Base-by-base conservation (phyloP, 2,329 filamentous ascomycete genomes). In the Myotisia sp. region DNA sequence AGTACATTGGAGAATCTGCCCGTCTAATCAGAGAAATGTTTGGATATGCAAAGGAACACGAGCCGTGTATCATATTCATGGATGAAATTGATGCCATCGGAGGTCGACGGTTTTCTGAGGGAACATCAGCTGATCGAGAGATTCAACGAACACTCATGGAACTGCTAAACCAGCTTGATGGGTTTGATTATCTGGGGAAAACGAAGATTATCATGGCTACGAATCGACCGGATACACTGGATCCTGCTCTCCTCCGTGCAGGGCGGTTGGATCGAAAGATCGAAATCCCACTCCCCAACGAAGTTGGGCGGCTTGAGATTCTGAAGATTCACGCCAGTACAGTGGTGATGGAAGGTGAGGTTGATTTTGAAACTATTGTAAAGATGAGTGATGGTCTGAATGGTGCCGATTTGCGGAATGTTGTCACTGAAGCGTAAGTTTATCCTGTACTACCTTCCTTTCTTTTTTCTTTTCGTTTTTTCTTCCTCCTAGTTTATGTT, bases 171-270 rank as follows among this genome's bases (percentile, higher is more conserved):
- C 90, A 98, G 61, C 75, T 98, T 35, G 90, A 98, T 56, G 90
- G 92, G 47, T 98, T 98, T 66, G 90, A 98, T 64, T 98, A 98
- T 64, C 71, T 98, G 23, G 90, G 92, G 48, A 94, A 98, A 70
- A 98, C 90, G 36, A 98, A 98, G 69, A 98, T 98, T 57, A 98
- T 98, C 65, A 98, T 98, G 92, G 90, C 86, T 23, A 94, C 86
- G 34, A 94, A 94, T 67, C 70, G 86, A 60, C 86, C 86, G n/a
- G 86, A 94, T 58, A 94, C 86, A 0, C 73, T 94, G 23, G 86
- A 94, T 52, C 86, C 86, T 17, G 86, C 86, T 2, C 68, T 94
- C 48, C 71, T 94, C 31, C 76, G 86, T 63, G 86, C 86, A 26
- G 86, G 86, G 49, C 80, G 90, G 58, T 68, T 98, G 48, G 92